Percentiles rank a stretch among this genome's conserved stretches.
phyloP scores from a whole-genome alignment of 148 eudicot species.

The Hydrangea macrophylla region DNA sequence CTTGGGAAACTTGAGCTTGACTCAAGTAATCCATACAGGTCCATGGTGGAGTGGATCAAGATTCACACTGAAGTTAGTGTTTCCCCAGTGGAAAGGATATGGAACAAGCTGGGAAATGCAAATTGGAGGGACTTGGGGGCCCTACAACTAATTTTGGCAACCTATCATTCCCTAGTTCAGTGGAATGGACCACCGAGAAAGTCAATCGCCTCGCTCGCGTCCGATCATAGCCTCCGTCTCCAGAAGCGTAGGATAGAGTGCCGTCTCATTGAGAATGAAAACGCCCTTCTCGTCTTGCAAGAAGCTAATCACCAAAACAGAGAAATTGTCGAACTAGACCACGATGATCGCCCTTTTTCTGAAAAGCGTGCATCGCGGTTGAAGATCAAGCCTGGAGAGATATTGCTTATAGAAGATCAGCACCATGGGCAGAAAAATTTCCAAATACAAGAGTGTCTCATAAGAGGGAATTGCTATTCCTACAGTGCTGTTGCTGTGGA shows the following conservation, averaged over 20 bases:
- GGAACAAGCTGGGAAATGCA: slow-evolving; percentile 83
- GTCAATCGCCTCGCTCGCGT: slow-evolving; percentile 64
- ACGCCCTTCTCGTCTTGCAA: slow-evolving; percentile 29
- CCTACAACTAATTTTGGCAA: slow-evolving; percentile 61
- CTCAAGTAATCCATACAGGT: slow-evolving; percentile 43
- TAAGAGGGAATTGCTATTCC: slow-evolving; percentile 40
- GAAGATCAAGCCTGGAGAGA: slow-evolving; percentile 57
- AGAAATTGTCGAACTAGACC: slow-evolving; percentile 54
- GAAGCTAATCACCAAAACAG: slow-evolving; percentile 29
- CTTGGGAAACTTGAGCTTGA: slow-evolving; percentile 53
- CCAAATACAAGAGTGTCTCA: slow-evolving; percentile 47
- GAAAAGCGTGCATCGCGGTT: slow-evolving; percentile 39
- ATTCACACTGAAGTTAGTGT: slow-evolving; percentile 53
- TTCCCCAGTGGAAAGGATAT: slow-evolving; percentile 62
- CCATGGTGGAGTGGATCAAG: slow-evolving; percentile 66
- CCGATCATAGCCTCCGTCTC: slow-evolving; percentile 68
- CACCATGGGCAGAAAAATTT: slow-evolving; percentile 42
- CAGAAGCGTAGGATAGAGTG: slow-evolving; percentile 65
- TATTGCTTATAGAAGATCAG: slow-evolving; percentile 54
- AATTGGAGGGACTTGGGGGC: slow-evolving; percentile 81
- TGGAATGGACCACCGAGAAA: slow-evolving; percentile 61
- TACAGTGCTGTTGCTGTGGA: slow-evolving; percentile 51
- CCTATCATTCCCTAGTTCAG: slow-evolving; percentile 60
- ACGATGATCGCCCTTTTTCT: slow-evolving; percentile 29
- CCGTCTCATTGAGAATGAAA: slow-evolving; percentile 35